Evolutionary conservation across 257 asterid species (phyloP).

Genomic region (Ehretia macrophylla): DNA sequence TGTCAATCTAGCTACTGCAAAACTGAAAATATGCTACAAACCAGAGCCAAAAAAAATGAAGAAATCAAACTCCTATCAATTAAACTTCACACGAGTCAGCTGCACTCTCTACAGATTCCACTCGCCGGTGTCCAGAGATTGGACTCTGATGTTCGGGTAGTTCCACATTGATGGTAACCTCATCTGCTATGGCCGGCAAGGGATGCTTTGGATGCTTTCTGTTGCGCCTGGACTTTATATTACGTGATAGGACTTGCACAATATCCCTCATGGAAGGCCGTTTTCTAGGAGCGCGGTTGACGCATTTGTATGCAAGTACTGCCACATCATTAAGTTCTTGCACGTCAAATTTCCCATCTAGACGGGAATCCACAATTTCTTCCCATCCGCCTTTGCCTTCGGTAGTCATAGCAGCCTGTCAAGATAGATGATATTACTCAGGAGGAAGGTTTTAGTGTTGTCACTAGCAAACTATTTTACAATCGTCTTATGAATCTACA

Average conservation of each 20-base stretch:
- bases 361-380: slow-evolving; percentile 77
- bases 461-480: no score
- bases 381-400: slow-evolving; percentile 94
- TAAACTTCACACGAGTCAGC: slow-evolving; percentile 61
- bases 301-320: slow-evolving; percentile 77
- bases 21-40: slow-evolving; percentile 30
- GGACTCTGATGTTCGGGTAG: slow-evolving; percentile 36
- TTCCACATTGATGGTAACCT: slow-evolving; percentile 43
- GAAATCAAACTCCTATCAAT: slow-evolving; percentile 10
- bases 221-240: slow-evolving; percentile 41
- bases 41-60: slow-evolving; percentile 13
- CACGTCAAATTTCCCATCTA: slow-evolving; percentile 60
- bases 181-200: slow-evolving; percentile 44
- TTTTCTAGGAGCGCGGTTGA: slow-evolving; percentile 49
- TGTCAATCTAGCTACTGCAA: slow-evolving; percentile 20
- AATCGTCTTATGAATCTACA: no score
- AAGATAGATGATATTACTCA: not conserved
- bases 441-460: no score
- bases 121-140: slow-evolving; percentile 43
- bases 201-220: slow-evolving; percentile 36
- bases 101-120: slow-evolving; percentile 65
- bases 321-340: slow-evolving; percentile 74
- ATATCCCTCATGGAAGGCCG: slow-evolving; percentile 87
- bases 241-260: slow-evolving; percentile 68
- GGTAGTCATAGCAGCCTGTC: slow-evolving; percentile 88